These are phyloP conservation scores for Diospyros lotus DNA, from an alignment of 148 eudicot species.

Conservation along the genomic window DNA sequence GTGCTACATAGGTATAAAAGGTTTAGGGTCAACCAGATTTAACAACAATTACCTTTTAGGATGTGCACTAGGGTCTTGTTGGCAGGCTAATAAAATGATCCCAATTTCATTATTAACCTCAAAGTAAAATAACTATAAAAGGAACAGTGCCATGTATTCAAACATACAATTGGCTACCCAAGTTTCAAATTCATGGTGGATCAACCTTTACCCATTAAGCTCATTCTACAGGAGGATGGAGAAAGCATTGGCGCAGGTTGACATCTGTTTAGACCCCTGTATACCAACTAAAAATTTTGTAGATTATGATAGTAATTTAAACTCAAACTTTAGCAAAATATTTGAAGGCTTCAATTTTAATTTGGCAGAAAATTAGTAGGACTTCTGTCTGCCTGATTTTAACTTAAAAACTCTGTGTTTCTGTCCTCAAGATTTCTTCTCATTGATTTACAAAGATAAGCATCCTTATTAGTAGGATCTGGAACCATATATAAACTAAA, in stretches of 20 bases:
- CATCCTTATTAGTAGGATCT: background rate
- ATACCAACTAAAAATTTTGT: background rate
- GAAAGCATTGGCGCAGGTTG: background rate
- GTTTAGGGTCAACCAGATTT: too few species aligned
- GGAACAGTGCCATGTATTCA: background rate
- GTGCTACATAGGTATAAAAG: too few species aligned
- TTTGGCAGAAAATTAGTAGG: too few species aligned
- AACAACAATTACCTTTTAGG: too few species aligned
- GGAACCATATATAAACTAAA: background rate
- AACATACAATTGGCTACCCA: background rate
- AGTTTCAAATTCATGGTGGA: background rate
- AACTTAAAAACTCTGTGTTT: background rate
- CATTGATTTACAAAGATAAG: background rate
- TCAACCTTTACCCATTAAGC: background rate
- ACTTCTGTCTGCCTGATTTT: background rate
- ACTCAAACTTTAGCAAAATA: too few species aligned
- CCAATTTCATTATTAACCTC: background rate
- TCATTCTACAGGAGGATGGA: background rate
- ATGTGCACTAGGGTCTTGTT: background rate
- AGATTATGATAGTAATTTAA: background rate
- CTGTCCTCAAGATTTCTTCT: background rate
- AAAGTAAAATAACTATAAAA: background rate
- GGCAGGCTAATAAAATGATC: background rate
- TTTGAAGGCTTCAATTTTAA: background rate
- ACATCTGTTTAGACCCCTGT: background rate